Evolutionary conservation across 2,329 filamentous ascomycete genomes (phyloP).

Genomic region (Talaromyces sp.): DNA sequence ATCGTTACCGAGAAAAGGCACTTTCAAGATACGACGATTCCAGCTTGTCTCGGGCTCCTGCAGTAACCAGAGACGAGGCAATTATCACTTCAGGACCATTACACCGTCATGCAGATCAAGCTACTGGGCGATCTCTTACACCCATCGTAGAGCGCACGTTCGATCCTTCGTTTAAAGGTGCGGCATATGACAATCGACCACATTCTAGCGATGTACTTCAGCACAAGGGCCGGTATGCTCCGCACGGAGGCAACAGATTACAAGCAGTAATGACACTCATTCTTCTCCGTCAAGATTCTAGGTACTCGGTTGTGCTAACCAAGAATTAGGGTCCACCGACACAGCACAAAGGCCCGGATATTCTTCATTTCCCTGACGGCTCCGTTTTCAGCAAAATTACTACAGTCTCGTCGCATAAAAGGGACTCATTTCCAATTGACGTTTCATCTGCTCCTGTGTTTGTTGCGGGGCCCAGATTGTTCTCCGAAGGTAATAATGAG

Average conservation of each 20-base stretch:
- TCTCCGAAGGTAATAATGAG: slow-evolving; percentile 19
- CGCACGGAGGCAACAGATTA: background rate
- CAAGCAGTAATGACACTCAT: slow-evolving; percentile 13
- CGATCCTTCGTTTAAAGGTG: background rate
- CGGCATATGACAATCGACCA: background rate
- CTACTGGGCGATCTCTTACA: slow-evolving; percentile 1
- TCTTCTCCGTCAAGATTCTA: background rate
- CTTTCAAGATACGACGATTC: background rate
- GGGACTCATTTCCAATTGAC: slow-evolving; percentile 22
- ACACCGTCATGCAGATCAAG: background rate
- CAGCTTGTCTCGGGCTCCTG: background rate
- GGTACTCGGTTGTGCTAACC: slow-evolving; percentile 20
- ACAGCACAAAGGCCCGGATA: slow-evolving; percentile 25
- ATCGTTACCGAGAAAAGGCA: slow-evolving; percentile 38
- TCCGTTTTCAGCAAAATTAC: slow-evolving; percentile 26
- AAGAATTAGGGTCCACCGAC: slow-evolving; percentile 25
- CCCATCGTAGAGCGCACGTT: slow-evolving; percentile 8
- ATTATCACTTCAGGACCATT: background rate
- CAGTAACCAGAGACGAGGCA: background rate
- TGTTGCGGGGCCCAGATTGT: slow-evolving; percentile 32
- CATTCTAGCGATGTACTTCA: slow-evolving; percentile 14
- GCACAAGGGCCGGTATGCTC: background rate
- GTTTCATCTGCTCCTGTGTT: slow-evolving; percentile 33
- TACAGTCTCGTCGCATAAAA: slow-evolving; percentile 24
- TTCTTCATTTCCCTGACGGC: slow-evolving; percentile 26